Evolutionary conservation across 352 stramenopile genomes (phyloP).

Genomic region (Pythium biforme): DNA sequence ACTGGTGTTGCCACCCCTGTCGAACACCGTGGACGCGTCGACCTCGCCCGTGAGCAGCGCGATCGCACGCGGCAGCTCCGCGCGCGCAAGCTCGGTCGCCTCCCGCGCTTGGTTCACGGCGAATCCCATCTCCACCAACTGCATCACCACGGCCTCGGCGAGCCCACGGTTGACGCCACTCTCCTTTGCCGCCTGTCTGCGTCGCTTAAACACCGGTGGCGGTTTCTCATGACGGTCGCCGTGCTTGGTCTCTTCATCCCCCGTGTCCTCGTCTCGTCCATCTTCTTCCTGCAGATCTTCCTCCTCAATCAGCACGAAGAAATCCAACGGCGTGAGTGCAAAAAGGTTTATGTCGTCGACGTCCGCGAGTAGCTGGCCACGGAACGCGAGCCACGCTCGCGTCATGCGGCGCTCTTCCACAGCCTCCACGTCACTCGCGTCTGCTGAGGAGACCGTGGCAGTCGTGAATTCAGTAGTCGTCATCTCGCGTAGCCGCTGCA

Average conservation of each 20-base stretch:
- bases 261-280: not conserved
- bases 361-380: conserved; percentile 57
- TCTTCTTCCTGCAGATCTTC: not conserved
- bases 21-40: conserved; percentile 1
- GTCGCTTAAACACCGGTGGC: conserved; percentile 3
- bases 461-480: not conserved
- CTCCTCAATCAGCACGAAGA: conserved; percentile 61
- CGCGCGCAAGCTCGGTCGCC: conserved; percentile 30
- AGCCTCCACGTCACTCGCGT: not conserved
- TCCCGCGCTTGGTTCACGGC: conserved; percentile 22
- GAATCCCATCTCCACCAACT: conserved; percentile 75
- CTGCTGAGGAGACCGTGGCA: not conserved
- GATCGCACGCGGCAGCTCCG: conserved; percentile 41
- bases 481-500: conserved; percentile 8
- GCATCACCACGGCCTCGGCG: conserved; percentile 16
- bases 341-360: conserved; percentile 59
- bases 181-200: not conserved
- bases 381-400: conserved; percentile 47
- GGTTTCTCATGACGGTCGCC: conserved; percentile 4
- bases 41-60: conserved; percentile 42
- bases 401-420: conserved; percentile 13
- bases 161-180: not conserved
- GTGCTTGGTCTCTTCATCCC: conserved; percentile 17
- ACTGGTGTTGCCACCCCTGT: not conserved
- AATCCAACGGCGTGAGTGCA: conserved; percentile 43